Evolutionary conservation across 495 filamentous ascomycete species (phyloP), one percentile per base, ranked within the genome.

Genomic region (Aspergillus heteromorphus): DNA sequence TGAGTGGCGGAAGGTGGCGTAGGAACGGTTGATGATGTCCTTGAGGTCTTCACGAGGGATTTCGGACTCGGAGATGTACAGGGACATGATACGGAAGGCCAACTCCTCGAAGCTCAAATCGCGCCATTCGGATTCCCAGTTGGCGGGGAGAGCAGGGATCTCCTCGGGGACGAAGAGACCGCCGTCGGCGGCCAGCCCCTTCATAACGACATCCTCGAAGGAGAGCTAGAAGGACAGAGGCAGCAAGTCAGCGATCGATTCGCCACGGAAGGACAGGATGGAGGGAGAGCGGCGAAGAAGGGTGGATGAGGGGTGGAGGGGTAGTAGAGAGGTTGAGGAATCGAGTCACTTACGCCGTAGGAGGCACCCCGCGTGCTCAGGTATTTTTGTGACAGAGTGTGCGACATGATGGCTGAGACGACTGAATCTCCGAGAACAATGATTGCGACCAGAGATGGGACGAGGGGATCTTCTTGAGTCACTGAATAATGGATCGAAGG

Each of bases 101-200:
- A 95, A 79, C 7, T 96, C 89, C 51, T 81, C 72, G 72, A 87
- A 97, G 31, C 81, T 81, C 51, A 90, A 79, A 58, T 92, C 78
- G 51, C 77, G 74, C 92, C 92, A 97, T 59, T 73, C 72, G 48
- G 78, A 65, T 62, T 71, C 62, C 56, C 58, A 62, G 30, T 31
- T 31, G 36, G 51, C 54, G 49, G 64, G 62, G 48, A 72, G 48
- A n/a, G 59, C 40, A 9, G 54, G 92, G 48, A 96, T 83, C 49
- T 87, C 80, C 65, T 96, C 83, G 16, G 92, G 92, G 34, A 96
- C 81, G 74, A 92, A 96, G 45, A 97, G 85, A 23, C 92, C 92
- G 27, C 89, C 89, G 63, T 97, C 92, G 2, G 83, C 69, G 21
- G 92, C 91, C 30, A 97, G 84, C 21, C 92, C 92, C 68, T 97